A percentile compares a stretch with the other conserved stretches of the same genome.
Evolutionary conservation across 805 yeast species (phyloP).

Genomic region (Kuraishia capsulata): DNA sequence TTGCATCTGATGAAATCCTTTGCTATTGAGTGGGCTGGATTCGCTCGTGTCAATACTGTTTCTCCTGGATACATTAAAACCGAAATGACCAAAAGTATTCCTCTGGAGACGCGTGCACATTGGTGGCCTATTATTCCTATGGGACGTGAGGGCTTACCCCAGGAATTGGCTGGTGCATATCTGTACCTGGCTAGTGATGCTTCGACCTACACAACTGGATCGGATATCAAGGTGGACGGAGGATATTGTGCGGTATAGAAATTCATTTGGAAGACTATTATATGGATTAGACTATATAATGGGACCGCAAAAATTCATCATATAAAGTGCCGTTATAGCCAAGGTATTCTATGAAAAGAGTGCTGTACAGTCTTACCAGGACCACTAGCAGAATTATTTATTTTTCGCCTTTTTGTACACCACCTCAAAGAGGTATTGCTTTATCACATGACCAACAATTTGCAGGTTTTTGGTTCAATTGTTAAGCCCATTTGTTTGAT

Average conservation of each 20-base stretch:
- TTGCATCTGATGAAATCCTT: conserved; percentile 67
- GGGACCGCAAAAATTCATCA: no score
- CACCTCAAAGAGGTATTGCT: no score
- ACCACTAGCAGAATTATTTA: no score
- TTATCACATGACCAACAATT: no score
- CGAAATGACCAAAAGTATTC: conserved; percentile 45
- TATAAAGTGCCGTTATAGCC: no score
- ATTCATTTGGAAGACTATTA: no score
- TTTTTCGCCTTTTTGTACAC: no score
- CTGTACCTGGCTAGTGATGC: conserved; percentile 76
- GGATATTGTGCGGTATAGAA: conserved; percentile 51
- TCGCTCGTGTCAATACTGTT: conserved; percentile 31
- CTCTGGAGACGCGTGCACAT: conserved; percentile 30
- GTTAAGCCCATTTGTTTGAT: no score
- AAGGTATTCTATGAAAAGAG: no score
- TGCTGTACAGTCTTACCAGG: no score
- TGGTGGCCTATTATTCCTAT: conserved; percentile 52
- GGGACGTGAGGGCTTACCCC: conserved; percentile 69
- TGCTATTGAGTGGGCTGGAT: conserved; percentile 85
- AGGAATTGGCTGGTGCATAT: conserved; percentile 74
- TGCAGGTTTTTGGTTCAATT: no score
- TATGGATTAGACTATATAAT: neutral
- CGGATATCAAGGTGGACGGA: conserved; percentile 73
- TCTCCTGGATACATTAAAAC: conserved; percentile 6
- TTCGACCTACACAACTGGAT: conserved; percentile 69